Evolutionary conservation across 371 early-diverging fungal genomes (phyloP), one percentile per base, ranked within the genome.

Genomic region (Dichotomocladium elegans): DNA sequence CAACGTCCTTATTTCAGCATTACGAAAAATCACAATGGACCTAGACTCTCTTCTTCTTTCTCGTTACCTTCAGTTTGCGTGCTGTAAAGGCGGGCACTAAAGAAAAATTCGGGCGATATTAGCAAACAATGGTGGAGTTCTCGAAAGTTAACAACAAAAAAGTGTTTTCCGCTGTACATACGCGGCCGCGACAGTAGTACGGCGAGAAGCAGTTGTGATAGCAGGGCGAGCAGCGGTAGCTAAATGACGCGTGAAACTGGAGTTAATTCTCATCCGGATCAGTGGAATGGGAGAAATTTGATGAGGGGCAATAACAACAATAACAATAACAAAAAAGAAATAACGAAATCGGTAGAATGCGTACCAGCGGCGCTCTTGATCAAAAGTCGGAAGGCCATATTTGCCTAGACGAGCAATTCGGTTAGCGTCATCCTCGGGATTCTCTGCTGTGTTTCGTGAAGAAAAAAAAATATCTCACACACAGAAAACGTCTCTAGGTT

Each of bases 191-290:
- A 64, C 62, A 54, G 69, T 58, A 41, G 66, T 49, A 49, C 68
- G 75, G 42, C 72, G 75, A 44, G 70, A 59, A 55, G 67, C 70
- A 42, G 59, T 45, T 45, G 61, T 47, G 53, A 65, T 53, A 53
- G 67, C 58, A 57, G 75, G 75, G 55, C 75, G 75, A 57, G 62
- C 61, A 49, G 67, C 70, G 31, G 74, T 53, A 57, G 59, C 71
- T 64, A n/a, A n/a, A n/a, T n/a, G n/a, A n/a, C n/a, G n/a, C n/a
- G n/a, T n/a, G n/a, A n/a, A n/a, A 60, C 5, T 30, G 17, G 27
- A 44, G 41, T 21, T 37, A n/a, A 28, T 22, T 35, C 14, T 22
- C n/a, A 35, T 9, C 21, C 24, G 44, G 26, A 42, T 34, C 17
- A 31, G 11, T 41, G 34, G 2, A 17, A 6, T 15, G 19, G 17